Base-by-base conservation (phyloP, 768 basidiomycete genomes). In the Pholiota conissans region DNA sequence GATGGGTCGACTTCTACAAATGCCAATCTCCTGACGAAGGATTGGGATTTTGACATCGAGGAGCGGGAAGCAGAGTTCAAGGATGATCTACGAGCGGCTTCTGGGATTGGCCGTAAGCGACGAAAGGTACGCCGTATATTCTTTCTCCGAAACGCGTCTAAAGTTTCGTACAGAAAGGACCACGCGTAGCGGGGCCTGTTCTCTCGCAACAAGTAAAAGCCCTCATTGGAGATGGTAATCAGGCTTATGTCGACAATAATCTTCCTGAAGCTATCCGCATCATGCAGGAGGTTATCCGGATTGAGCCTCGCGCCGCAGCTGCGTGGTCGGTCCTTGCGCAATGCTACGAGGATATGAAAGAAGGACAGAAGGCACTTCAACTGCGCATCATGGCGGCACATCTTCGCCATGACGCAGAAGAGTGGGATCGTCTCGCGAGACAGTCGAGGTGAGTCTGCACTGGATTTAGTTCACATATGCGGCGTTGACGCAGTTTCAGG, bases 261-360 rank as follows among this genome's bases (percentile, higher is more conserved):
- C 73, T 86, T 8, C 72, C 78, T 2, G 80, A 88, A 62, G 88
- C 93, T 0, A 85, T 93, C 32, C 82, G 85, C 18, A 80, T 88
- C 24, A 91, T 95, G 84, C 87, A 89, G 67, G 93, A 98, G 67
- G 91, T 97, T 62, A 93, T 99, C 53, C 85, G 93, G 8, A 92
- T 95, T 55, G 96, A 99, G 68, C 93, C 95, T 2, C 84, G 90
- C 16, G 90, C 93, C 1, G 77, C 81, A 0, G 74, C 84, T 2
- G 91, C 94, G 1, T 99, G 95, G 95, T 84, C 86, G 7, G 91
- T 94, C 0, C 82, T 98, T 5, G 93, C 91, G 2, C 84, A 89
- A 61, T 92, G 91, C 64, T 89, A 93, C 67, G 82, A 85, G 30
- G 91, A 94, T 64, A 72, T 84, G 68, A 77, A 81, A 5, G 84